Evolutionary conservation across 768 basidiomycete species (phyloP), one percentile per base, ranked within the genome.

Genomic region (Russula earlei): DNA sequence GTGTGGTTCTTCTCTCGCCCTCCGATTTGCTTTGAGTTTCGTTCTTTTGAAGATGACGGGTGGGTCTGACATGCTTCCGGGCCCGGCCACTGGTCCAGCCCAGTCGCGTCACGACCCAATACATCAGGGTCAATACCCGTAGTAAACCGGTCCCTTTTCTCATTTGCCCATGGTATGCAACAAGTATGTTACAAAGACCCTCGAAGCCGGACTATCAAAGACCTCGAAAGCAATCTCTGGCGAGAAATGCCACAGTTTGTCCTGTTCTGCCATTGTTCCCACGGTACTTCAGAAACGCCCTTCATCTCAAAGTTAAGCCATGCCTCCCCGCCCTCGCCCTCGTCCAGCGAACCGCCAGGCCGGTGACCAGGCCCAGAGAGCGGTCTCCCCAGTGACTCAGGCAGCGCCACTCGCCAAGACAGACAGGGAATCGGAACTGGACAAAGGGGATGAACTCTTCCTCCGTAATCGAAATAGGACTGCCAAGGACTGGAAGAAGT

Each of bases 401-500:
- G 38, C 34, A 27, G 42, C 46, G 12, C 40, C 57, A 9, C 54
- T 62, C 20, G 24, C 36, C 11, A 53, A 60, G 49, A 49, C 51
- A 33, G 57, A 52, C 38, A 60, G 54, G 17, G 61, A 38, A 44
- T 42, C 67, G 19, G 67, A 70, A 46, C 68, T 72, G 20, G 67
- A 77, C 11, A 83, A 87, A 55, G 80, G 79, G 48, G 86, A 90
- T 67, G 80, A 78, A 15, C 72, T 80, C 67, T 90, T 89, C 62
- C 77, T 88, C 63, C 78, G 78, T 48, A 91, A 88, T 66, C 73
- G 70, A 42, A 76, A 77, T 56, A 73, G 85, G 49, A 78, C 79
- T 5, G 65, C 72, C 4, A 70, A 75, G 49, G 71, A 75, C 3
- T 87, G 87, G 84, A 78, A 73, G 64, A 76, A 75, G 55, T 67